Percentiles rank a stretch among this genome's conserved stretches.
Conservation (phyloP, 129 eudicot genomes). For the Artemisia annua region DNA sequence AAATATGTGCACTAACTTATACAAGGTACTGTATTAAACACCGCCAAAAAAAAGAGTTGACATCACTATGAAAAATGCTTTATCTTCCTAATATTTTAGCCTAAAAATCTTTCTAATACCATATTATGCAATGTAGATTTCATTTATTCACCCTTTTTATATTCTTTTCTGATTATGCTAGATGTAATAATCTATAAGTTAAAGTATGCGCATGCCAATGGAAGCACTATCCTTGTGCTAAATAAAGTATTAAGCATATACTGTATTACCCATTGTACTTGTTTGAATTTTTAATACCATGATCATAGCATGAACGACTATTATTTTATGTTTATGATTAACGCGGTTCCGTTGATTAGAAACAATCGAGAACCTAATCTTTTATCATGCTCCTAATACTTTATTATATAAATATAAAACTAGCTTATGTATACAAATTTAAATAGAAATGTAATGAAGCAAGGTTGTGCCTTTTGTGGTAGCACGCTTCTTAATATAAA, state of each 20-base stretch:
- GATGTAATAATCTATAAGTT: no score
- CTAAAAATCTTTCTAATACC: no score
- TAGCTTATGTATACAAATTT: background rate
- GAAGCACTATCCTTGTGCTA: no score
- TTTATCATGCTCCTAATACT: background rate
- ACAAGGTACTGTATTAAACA: no score
- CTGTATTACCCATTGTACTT: background rate
- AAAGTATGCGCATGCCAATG: no score
- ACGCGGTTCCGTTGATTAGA: conserved; percentile 37
- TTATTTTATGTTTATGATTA: background rate
- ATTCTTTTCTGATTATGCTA: no score
- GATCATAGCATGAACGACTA: conserved; percentile 27
- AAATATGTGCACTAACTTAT: no score
- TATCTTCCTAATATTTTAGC: no score
- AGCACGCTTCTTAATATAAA: conserved; percentile 48
- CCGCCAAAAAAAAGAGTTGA: no score
- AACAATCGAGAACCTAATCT: conserved; percentile 22
- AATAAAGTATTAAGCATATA: background rate
- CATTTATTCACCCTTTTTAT: no score
- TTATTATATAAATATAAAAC: background rate
- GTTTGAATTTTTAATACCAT: conserved; percentile 1
- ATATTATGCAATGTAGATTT: no score
- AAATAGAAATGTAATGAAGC: conserved; percentile 20
- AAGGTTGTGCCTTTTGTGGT: conserved; percentile 40
- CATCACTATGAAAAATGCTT: no score